phyloP scores from a whole-genome alignment of 192 early-diverging fungal species.

The Rhizophagus clarus region DNA sequence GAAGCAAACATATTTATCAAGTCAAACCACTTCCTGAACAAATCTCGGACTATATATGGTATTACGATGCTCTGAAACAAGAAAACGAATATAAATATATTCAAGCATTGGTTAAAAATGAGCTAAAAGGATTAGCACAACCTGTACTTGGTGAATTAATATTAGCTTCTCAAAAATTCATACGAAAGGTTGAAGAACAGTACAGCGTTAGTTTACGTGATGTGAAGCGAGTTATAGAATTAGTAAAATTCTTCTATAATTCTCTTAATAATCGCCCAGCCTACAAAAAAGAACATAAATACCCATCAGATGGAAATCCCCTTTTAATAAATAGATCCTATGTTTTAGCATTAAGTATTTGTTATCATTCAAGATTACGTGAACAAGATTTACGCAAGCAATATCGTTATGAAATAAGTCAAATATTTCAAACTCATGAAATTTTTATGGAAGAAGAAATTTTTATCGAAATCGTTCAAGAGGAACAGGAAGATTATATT shows the following conservation, averaged over 20 bases:
- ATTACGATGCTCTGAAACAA: background rate
- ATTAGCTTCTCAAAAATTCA: slow-evolving; percentile 23
- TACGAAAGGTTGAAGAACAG: slow-evolving; percentile 12
- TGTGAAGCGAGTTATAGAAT: slow-evolving; percentile 16
- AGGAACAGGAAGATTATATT: slow-evolving; percentile 22
- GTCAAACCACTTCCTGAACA: background rate
- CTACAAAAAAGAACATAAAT: background rate
- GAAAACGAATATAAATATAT: background rate
- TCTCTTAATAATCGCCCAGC: background rate
- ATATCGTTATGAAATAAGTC: background rate
- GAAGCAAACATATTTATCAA: slow-evolving; percentile 16
- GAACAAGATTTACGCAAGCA: background rate
- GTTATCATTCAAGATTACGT: slow-evolving; percentile 18
- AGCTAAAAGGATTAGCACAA: background rate
- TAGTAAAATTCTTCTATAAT: slow-evolving; percentile 4
- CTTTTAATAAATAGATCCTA: background rate
- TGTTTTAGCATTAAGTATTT: slow-evolving; percentile 17
- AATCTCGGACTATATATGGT: background rate
- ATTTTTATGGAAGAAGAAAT: background rate
- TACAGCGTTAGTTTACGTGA: slow-evolving; percentile 28
- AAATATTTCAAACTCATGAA: slow-evolving; percentile 9
- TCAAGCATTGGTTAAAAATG: background rate
- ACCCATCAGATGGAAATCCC: background rate
- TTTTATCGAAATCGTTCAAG: slow-evolving; percentile 2
- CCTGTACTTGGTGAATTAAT: background rate